Conservation (phyloP, 345 rosid genomes). For the Euphorbia tirucalli region DNA sequence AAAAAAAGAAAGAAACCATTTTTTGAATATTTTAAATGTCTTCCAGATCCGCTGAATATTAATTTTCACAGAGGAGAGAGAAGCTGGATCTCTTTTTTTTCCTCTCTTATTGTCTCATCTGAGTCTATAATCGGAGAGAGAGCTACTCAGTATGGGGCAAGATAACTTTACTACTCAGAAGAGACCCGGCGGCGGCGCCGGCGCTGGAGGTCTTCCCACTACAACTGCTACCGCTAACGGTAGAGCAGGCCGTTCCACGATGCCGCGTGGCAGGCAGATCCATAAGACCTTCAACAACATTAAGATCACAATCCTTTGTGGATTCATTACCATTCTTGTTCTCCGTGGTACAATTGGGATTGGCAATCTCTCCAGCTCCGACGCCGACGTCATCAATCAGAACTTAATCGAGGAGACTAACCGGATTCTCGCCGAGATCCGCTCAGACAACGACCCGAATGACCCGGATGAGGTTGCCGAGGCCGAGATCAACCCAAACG, state of each 20-base stretch:
- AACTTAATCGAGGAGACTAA: slow-evolving; percentile 77
- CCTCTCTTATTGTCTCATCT: not conserved
- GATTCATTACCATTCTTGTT: slow-evolving; percentile 91
- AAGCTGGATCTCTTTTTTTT: slow-evolving; percentile 3
- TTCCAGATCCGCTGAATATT: slow-evolving; percentile 5
- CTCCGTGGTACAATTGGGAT: slow-evolving; percentile 92
- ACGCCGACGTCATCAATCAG: slow-evolving; percentile 77
- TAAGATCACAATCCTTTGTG: slow-evolving; percentile 90
- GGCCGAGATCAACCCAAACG: slow-evolving; percentile 48
- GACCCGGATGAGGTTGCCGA: slow-evolving; percentile 55
- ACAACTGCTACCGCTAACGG: slow-evolving; percentile 44
- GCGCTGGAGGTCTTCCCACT: slow-evolving; percentile 44
- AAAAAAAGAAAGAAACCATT: not conserved
- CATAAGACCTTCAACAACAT: slow-evolving; percentile 84
- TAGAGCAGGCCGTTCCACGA: slow-evolving; percentile 29
- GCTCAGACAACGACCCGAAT: slow-evolving; percentile 72
- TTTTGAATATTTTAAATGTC: not conserved
- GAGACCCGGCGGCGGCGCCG: slow-evolving; percentile 48
- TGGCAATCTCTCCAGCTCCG: slow-evolving; percentile 65
- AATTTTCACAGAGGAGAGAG: slow-evolving; percentile 10
- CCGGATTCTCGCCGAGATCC: slow-evolving; percentile 82
- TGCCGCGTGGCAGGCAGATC: slow-evolving; percentile 81
- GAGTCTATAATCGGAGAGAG: slow-evolving; percentile 1
- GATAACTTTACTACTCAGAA: slow-evolving; percentile 62
- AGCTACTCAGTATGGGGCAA: slow-evolving; percentile 47